A percentile compares a stretch with the other conserved stretches of the same genome.
These are phyloP conservation scores for Castanea crenata DNA, from an alignment of 306 rosid genomes.

Conservation along the genomic window DNA sequence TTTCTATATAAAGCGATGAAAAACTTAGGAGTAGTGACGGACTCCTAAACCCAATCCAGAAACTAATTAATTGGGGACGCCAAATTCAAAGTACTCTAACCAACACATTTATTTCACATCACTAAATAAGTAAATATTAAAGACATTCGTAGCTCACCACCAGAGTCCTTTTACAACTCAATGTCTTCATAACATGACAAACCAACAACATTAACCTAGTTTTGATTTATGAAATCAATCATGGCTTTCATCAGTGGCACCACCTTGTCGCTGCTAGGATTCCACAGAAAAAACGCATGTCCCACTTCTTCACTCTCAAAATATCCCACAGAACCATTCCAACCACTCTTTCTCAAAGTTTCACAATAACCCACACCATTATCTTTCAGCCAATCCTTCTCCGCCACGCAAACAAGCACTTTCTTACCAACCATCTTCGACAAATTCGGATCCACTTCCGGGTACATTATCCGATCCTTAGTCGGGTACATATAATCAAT, in stretches of 20 bases:
- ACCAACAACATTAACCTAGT: too few relatives aligned
- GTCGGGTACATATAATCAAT: conserved; percentile 13
- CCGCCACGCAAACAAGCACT: conserved; percentile 28
- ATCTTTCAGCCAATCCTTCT: conserved; percentile 22
- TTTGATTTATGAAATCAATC: neutral
- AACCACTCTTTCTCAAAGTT: conserved; percentile 9
- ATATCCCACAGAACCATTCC: conserved; percentile 16
- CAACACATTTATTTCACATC: too few relatives aligned
- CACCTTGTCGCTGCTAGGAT: conserved; percentile 7
- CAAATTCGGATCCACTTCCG: conserved; percentile 13
- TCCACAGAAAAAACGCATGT: conserved; percentile 20
- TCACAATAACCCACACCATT: conserved; percentile 16
- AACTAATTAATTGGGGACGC: too few relatives aligned
- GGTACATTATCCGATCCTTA: conserved; percentile 19
- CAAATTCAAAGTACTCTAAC: too few relatives aligned
- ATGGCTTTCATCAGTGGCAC: neutral
- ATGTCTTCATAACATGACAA: too few relatives aligned
- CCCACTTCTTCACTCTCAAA: conserved; percentile 22
- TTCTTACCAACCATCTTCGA: conserved; percentile 4
- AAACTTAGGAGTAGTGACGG: too few relatives aligned
- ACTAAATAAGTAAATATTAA: too few relatives aligned
- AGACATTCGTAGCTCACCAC: too few relatives aligned
- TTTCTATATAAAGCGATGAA: too few relatives aligned
- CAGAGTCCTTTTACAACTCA: too few relatives aligned
- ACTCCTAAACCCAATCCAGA: too few relatives aligned